Conservation (phyloP, 2,329 filamentous ascomycete species). For the Pyricularia pennisetigena region DNA sequence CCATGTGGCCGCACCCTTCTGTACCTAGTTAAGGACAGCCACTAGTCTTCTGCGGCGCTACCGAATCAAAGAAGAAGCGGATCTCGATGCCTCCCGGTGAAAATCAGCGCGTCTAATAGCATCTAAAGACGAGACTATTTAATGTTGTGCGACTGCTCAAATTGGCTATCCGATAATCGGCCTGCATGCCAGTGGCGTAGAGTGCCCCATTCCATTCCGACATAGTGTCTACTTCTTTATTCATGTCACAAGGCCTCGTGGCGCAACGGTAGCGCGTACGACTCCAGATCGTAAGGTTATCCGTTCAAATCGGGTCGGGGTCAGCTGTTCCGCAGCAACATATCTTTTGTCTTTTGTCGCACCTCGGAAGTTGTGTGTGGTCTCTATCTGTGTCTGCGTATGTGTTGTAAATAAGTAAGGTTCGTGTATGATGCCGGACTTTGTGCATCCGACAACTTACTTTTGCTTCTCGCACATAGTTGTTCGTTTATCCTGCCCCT, state of each 20-base stretch:
- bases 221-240: background rate
- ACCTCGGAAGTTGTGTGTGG: background rate
- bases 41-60: background rate
- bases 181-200: background rate
- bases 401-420: too few species aligned
- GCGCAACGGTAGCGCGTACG: slow-evolving; percentile 4
- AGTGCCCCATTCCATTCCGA: background rate
- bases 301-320: slow-evolving; percentile 5
- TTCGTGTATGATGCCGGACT: background rate
- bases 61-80: background rate
- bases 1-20: background rate
- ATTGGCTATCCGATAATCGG: background rate
- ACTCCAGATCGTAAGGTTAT: slow-evolving; percentile 5
- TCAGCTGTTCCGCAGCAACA: background rate
- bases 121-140: background rate
- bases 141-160: background rate
- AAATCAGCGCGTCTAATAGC: background rate
- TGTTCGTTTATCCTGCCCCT: background rate
- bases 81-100: background rate
- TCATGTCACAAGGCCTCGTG: background rate
- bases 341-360: background rate
- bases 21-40: background rate
- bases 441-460: background rate
- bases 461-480: background rate
- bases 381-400: too few species aligned